A percentile compares a stretch with the other conserved stretches of the same genome.
phyloP scores from a whole-genome alignment of 2,329 filamentous ascomycete species.

The Elsinoe ampelina region DNA sequence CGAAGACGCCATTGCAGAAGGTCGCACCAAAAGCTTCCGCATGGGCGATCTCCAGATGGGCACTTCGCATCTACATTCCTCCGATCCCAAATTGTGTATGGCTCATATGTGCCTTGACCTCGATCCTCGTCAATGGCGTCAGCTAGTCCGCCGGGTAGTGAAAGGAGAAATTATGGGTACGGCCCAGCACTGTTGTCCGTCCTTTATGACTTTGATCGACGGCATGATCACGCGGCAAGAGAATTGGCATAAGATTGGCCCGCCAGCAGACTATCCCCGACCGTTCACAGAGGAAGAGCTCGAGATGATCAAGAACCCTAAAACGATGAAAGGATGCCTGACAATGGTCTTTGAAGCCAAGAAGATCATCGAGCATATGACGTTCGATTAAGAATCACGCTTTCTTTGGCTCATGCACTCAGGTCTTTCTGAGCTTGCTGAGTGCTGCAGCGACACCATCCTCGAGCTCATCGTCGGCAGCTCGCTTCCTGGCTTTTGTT shows the following conservation, averaged over 20 bases:
- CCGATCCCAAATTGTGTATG: conserved; percentile 36
- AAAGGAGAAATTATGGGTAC: conserved; percentile 35
- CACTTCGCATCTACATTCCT: conserved; percentile 35
- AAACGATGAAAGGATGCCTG: conserved; percentile 21
- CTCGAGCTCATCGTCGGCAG: conserved; percentile 38
- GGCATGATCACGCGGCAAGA: conserved; percentile 35
- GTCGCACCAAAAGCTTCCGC: conserved; percentile 33
- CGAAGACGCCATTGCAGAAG: conserved; percentile 22
- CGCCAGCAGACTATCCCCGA: conserved; percentile 7
- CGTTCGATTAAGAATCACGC: conserved; percentile 13
- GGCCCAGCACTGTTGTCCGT: conserved; percentile 22
- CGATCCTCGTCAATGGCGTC: conserved; percentile 34
- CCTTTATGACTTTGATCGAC: conserved; percentile 29
- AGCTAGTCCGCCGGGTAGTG: conserved; percentile 37
- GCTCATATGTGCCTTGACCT: conserved; percentile 28
- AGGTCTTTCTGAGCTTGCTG: conserved; percentile 41
- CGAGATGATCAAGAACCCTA: conserved; percentile 20
- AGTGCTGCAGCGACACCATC: conserved; percentile 52
- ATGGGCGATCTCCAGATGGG: conserved; percentile 35
- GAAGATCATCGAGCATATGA: conserved; percentile 22
- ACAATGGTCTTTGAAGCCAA: conserved; percentile 25
- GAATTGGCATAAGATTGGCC: conserved; percentile 30
- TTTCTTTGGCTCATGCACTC: conserved; percentile 8
- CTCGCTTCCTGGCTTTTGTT: conserved; percentile 26
- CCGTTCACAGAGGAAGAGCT: neutral